These are phyloP conservation scores for Macrocybe gigantea DNA, from an alignment of 768 basidiomycete genomes.

Conservation along the genomic window DNA sequence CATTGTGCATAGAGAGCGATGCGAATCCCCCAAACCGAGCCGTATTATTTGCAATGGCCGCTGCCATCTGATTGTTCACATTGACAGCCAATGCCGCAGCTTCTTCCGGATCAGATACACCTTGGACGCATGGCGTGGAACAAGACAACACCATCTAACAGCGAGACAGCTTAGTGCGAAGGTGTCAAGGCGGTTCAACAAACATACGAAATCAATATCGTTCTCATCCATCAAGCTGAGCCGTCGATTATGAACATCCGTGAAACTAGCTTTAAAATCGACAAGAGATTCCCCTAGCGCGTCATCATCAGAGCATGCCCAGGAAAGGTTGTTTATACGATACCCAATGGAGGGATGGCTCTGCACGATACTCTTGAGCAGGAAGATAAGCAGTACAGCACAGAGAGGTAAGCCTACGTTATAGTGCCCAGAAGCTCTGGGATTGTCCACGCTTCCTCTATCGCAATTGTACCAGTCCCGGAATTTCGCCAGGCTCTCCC, in stretches of 20 bases:
- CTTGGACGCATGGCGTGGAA: conserved; percentile 31
- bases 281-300: conserved; percentile 22
- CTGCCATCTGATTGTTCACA: conserved; percentile 31
- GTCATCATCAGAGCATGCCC: neutral
- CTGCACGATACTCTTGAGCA: conserved; percentile 1
- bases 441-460: conserved; percentile 36
- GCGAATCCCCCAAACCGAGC: conserved; percentile 37
- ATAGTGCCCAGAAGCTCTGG: conserved; percentile 22
- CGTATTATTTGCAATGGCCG: conserved; percentile 31
- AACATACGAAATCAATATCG: conserved; percentile 29
- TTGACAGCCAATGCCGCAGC: conserved; percentile 27
- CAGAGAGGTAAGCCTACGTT: conserved; percentile 11
- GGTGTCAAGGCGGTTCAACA: neutral
- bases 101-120: conserved; percentile 24
- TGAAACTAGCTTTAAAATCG: conserved; percentile 25
- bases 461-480: conserved; percentile 29
- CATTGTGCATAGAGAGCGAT: conserved; percentile 38
- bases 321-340: neutral
- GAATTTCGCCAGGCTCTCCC: conserved; percentile 23
- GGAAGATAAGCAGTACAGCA: neutral
- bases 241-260: conserved; percentile 33
- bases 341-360: conserved; percentile 15
- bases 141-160: conserved; percentile 35
- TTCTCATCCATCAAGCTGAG: conserved; percentile 29
- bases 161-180: neutral